A percentile compares a stretch with the other conserved stretches of the same genome.
Evolutionary conservation across 805 yeast species (phyloP).

Genomic region (Saturnispora ahearnii): DNA sequence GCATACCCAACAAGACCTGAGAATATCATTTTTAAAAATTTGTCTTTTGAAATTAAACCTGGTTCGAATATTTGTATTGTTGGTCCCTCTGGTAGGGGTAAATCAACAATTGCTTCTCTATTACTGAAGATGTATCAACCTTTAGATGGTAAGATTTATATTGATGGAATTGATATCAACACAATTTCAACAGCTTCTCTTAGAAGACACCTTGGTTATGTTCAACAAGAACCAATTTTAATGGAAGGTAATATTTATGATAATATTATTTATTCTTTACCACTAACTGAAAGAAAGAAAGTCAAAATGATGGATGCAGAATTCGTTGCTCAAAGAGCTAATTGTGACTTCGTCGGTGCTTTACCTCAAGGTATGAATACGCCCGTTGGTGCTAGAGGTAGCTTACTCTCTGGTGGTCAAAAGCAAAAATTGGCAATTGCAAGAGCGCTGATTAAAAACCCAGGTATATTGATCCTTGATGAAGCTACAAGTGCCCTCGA

Average conservation of each 20-base stretch:
- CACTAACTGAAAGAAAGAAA: constrained; percentile 37
- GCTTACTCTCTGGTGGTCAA: constrained; percentile 59
- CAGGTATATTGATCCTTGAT: constrained; percentile 54
- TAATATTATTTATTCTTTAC: constrained; percentile 70
- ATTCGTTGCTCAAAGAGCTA: constrained; percentile 62
- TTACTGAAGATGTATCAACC: constrained; percentile 82
- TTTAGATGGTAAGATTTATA: constrained; percentile 48
- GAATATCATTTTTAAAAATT: constrained; percentile 50
- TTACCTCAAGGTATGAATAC: constrained; percentile 83
- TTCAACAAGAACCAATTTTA: constrained; percentile 85
- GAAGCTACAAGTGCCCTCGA: constrained; percentile 93
- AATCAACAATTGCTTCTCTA: constrained; percentile 79
- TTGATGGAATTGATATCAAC: constrained; percentile 60
- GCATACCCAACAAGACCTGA: constrained; percentile 82
- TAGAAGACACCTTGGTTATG: constrained; percentile 73
- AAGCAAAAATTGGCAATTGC: constrained; percentile 74
- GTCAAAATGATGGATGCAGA: constrained; percentile 52
- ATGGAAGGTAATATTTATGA: constrained; percentile 83
- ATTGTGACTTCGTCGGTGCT: constrained; percentile 62
- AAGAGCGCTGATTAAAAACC: constrained; percentile 59
- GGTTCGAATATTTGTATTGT: constrained; percentile 91
- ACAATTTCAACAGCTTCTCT: constrained; percentile 68
- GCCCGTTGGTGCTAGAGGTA: constrained; percentile 74
- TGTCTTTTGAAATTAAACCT: constrained; percentile 56
- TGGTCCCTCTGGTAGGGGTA: constrained; percentile 95